Base-by-base conservation (phyloP, 2,329 filamentous ascomycete genomes). In the Aspergillus persii region DNA sequence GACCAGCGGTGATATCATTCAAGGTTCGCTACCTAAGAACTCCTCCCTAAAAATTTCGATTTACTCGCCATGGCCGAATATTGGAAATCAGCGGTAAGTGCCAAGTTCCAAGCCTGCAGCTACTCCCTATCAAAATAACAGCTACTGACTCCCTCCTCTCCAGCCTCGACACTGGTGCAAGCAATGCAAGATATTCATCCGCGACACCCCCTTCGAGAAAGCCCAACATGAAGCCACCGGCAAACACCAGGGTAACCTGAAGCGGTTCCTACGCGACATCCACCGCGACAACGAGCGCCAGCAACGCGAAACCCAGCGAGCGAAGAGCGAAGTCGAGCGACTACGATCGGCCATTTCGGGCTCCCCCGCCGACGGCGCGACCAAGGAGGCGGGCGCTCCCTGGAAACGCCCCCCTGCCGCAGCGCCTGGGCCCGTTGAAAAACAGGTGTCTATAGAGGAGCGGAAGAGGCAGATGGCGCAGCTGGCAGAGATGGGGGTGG, bases 141-240 rank as follows among this genome's bases (percentile, higher is more conserved):
- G n/a, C 49, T 53, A 23, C n/a, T 18, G 11, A 9, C 48, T 52
- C 57, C 11, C 15, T 7, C 36, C 36, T 41, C 44, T 47, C 26
- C 15, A 87, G 75, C 93, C 93, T 5, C 94, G 89, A 74, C 96
- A 96, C 80, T 98, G 93, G 92, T 99, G 95, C 85, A 98, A 98
- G 77, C 91, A 96, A 81, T 99, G 95, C 84, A 86, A 87, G 72
- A 86, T 85, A 72, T 98, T 88, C 77, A 90, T 99, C 53, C 90
- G 91, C 77, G 95, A 99, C 81, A 97, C 93, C 26, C 88, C 91
- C 67, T 86, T 97, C 76, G 93, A 96, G 75, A 89, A 89, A 68
- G 84, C 87, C 65, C 94, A 97, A 77, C 93, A 97, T 78, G 93
- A 97, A 77, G 86, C 90, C 29, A 96, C 91, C 0, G 88, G 81